phyloP scores from a whole-genome alignment of 371 early-diverging fungal genomes.

The Sporodiniella umbellata region DNA sequence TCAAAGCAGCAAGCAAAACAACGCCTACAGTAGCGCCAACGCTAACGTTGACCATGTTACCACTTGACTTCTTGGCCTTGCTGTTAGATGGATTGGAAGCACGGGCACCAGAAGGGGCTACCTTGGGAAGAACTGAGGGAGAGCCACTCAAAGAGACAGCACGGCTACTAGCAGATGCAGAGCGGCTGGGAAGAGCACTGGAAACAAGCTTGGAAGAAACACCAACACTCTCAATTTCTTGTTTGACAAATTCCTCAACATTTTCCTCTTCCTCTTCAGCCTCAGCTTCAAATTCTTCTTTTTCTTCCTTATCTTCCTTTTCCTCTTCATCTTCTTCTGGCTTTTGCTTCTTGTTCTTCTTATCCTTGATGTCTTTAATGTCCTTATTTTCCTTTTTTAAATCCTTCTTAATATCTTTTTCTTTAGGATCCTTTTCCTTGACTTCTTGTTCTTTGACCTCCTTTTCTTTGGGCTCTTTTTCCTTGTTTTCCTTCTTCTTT shows the following conservation, averaged over 20 bases:
- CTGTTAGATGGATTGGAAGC: not conserved
- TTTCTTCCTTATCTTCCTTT: not conserved
- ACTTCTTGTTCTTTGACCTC: not conserved
- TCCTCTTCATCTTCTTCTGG: not conserved
- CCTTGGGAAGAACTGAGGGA: conserved; percentile 2
- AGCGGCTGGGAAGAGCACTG: not conserved
- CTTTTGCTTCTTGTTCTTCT: not conserved
- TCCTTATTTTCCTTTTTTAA: not conserved
- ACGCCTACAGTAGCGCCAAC: conserved; percentile 14
- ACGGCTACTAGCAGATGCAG: conserved; percentile 3
- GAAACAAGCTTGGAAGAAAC: no score
- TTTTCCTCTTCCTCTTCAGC: not conserved
- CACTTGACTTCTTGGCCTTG: conserved; percentile 9
- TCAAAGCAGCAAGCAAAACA: conserved; percentile 4
- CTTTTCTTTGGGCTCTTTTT: not conserved
- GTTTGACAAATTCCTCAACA: not conserved
- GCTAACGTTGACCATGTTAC: conserved; percentile 8
- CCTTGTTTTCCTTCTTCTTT: not conserved
- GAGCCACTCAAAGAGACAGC: conserved; percentile 9
- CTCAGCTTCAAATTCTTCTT: not conserved
- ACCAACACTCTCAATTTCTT: not conserved
- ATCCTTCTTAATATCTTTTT: not conserved
- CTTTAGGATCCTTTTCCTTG: not conserved
- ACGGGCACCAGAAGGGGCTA: conserved; percentile 7
- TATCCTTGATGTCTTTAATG: not conserved